phyloP scores from a whole-genome alignment of 192 early-diverging fungal genomes.

The Haplosporangium gracile region DNA sequence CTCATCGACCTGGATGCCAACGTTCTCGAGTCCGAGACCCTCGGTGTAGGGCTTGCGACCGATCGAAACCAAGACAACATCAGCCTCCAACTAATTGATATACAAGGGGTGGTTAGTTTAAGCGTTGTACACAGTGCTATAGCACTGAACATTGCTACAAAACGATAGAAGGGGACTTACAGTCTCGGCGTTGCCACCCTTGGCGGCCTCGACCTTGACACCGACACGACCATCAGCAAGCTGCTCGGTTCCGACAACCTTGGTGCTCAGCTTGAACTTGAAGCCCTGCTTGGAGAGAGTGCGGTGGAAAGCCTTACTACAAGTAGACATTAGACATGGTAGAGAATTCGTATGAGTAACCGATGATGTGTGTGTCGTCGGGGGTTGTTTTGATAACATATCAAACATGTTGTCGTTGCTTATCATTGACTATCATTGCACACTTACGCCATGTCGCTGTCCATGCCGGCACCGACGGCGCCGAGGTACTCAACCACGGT shows the following conservation, averaged over 20 bases:
- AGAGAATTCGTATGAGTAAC: not conserved
- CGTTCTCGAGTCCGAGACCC: conserved; percentile 91
- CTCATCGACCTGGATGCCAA: conserved; percentile 90
- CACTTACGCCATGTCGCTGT: conserved; percentile 89
- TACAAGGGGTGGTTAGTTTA: not conserved
- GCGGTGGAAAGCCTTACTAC: conserved; percentile 91
- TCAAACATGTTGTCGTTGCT: not conserved
- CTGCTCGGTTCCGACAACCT: conserved; percentile 91
- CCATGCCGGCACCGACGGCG: conserved; percentile 97
- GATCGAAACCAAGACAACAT: conserved; percentile 93
- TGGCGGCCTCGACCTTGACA: conserved; percentile 92
- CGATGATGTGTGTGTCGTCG: not conserved
- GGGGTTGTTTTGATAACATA: not conserved
- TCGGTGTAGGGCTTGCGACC: conserved; percentile 96
- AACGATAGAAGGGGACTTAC: conserved; percentile 57
- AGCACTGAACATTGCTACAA: not conserved
- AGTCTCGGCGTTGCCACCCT: conserved; percentile 83
- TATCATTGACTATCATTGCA: not conserved
- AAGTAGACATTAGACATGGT: conserved; percentile 1
- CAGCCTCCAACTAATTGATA: conserved; percentile 78
- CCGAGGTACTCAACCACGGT: conserved; percentile 96
- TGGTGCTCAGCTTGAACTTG: conserved; percentile 98
- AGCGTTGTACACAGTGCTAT: too few species aligned
- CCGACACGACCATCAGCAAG: conserved; percentile 87
- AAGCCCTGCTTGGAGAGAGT: conserved; percentile 94